These are phyloP conservation scores for Penicillium palitans DNA, from an alignment of 2,329 filamentous ascomycete species.

Conservation along the genomic window DNA sequence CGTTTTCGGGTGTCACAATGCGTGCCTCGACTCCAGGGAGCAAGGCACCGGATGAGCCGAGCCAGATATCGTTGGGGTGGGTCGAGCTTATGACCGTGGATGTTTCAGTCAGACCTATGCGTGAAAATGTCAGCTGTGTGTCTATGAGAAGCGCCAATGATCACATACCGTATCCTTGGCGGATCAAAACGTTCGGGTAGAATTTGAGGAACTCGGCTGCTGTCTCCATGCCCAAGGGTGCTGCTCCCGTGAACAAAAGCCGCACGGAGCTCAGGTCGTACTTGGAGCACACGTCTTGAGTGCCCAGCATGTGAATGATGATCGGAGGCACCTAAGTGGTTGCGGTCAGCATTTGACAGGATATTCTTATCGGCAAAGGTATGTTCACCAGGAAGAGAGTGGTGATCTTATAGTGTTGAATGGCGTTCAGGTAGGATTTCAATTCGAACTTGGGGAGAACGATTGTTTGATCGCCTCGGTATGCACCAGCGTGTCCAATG, in stretches of 20 bases:
- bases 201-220: conserved; percentile 61
- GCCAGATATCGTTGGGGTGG: conserved; percentile 60
- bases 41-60: conserved; percentile 71
- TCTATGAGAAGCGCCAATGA: not conserved
- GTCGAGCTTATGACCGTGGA: conserved; percentile 67
- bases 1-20: conserved; percentile 66
- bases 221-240: conserved; percentile 73
- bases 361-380: not conserved
- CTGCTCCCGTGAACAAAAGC: conserved; percentile 71
- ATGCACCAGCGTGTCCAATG: conserved; percentile 64
- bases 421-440: conserved; percentile 60
- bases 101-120: conserved; percentile 71
- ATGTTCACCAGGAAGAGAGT: conserved; percentile 63
- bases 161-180: conserved; percentile 68
- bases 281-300: conserved; percentile 59
- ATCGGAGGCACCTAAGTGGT: conserved; percentile 69
- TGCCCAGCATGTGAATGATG: conserved; percentile 72
- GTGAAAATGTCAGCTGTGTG: conserved; percentile 2
- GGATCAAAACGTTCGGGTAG: conserved; percentile 65
- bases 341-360: not conserved
- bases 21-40: conserved; percentile 65
- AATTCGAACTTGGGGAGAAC: conserved; percentile 75
- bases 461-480: conserved; percentile 71
- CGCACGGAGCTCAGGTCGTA: conserved; percentile 71
- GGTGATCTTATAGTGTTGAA: conserved; percentile 69